These are phyloP conservation scores for Ustilago bromivora DNA, from an alignment of 1,284 basidiomycete species.

Conservation along the genomic window DNA sequence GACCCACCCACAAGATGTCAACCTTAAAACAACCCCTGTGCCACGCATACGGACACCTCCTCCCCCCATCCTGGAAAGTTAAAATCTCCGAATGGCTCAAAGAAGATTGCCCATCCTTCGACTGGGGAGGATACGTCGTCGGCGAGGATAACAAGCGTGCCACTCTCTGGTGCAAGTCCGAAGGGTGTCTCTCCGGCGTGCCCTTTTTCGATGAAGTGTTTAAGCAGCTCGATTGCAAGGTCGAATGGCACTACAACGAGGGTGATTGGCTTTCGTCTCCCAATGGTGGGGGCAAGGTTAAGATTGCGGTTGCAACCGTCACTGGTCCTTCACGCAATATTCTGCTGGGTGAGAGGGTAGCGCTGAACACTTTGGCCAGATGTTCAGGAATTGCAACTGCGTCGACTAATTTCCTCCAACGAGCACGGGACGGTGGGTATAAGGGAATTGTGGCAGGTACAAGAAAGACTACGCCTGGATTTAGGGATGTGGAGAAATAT, in stretches of 20 bases:
- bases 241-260: constrained; percentile 91
- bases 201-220: constrained; percentile 98
- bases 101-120: constrained; percentile 95
- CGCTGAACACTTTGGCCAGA: constrained; percentile 90
- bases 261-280: constrained; percentile 75
- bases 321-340: constrained; percentile 87
- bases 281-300: constrained; percentile 72
- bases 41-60: constrained; percentile 51
- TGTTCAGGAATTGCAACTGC: constrained; percentile 97
- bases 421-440: constrained; percentile 84
- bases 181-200: constrained; percentile 88
- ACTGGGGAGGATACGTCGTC: constrained; percentile 97
- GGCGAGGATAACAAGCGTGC: constrained; percentile 89
- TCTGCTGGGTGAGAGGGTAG: constrained; percentile 93
- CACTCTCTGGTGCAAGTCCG: constrained; percentile 85
- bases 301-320: constrained; percentile 84
- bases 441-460: constrained; percentile 93
- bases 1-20: constrained; percentile 13
- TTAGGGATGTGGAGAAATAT: constrained; percentile 97
- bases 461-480: constrained; percentile 95
- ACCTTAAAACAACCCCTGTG: constrained; percentile 6
- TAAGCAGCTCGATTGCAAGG: constrained; percentile 86
- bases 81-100: constrained; percentile 85
- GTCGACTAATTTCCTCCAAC: constrained; percentile 84
- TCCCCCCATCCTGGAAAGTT: constrained; percentile 73